These are phyloP conservation scores for Monosporozyma solicola DNA, from an alignment of 805 yeast species.

Conservation along the genomic window DNA sequence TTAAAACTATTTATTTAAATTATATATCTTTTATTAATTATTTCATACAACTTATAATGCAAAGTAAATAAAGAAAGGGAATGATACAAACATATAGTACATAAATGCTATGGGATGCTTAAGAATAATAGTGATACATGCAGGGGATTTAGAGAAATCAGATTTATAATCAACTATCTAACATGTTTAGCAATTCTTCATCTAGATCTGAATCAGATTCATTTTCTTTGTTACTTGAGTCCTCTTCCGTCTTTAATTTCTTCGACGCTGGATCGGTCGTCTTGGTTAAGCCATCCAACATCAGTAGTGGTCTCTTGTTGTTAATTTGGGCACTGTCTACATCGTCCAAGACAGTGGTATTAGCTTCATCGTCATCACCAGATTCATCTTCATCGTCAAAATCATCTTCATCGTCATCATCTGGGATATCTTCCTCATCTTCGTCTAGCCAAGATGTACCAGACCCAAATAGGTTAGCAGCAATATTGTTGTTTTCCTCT, in stretches of 20 bases:
- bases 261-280: not conserved
- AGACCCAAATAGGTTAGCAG: constrained; percentile 17
- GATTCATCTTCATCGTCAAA: constrained; percentile 24
- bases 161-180: constrained; percentile 10
- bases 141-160: not conserved
- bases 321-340: not conserved
- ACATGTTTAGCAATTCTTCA: constrained; percentile 24
- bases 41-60: not conserved
- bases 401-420: constrained; percentile 20
- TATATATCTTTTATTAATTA: not conserved
- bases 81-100: not conserved
- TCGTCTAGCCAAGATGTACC: constrained; percentile 29
- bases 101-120: not conserved
- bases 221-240: constrained; percentile 4
- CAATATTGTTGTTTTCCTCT: not conserved
- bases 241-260: constrained; percentile 1
- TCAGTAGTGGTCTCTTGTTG: not conserved
- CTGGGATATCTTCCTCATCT: constrained; percentile 24
- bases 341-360: constrained; percentile 4
- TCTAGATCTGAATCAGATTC: constrained; percentile 25
- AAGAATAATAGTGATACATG: not conserved
- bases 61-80: not conserved
- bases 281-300: constrained; percentile 1
- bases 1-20: not conserved
- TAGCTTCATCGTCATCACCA: constrained; percentile 15